These are phyloP conservation scores for Silene vulgaris DNA, from an alignment of 179 eudicot genomes.

Conservation along the genomic window DNA sequence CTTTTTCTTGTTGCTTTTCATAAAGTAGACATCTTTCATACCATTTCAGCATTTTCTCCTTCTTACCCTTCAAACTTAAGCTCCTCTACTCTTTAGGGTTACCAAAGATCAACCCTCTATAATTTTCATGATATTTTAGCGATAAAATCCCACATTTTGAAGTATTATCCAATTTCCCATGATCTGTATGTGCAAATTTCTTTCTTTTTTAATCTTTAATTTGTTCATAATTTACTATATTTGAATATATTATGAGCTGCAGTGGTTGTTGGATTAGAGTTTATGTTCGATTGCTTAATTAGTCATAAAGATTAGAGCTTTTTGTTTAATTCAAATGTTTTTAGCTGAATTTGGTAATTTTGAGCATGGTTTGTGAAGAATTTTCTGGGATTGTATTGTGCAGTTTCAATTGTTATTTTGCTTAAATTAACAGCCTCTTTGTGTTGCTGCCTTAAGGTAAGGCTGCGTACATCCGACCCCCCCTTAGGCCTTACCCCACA, in stretches of 20 bases:
- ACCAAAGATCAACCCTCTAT: background rate
- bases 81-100: background rate
- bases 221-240: background rate
- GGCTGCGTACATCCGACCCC: too few relatives aligned
- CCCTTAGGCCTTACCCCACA: too few relatives aligned
- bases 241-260: background rate
- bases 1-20: background rate
- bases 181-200: conserved; percentile 30
- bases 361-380: background rate
- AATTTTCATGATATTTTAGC: background rate
- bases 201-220: conserved; percentile 5
- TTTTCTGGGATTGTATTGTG: too few relatives aligned
- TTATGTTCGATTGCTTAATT: conserved; percentile 15
- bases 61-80: background rate
- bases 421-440: too few relatives aligned
- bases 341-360: background rate
- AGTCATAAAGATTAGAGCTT: background rate
- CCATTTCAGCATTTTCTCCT: background rate
- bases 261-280: conserved; percentile 19
- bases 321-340: background rate
- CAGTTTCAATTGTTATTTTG: background rate
- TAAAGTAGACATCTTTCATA: conserved; percentile 10
- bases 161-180: conserved; percentile 15
- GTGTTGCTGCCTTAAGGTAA: too few relatives aligned
- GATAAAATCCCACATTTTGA: conserved; percentile 18